Evolutionary conservation across 2,329 filamentous ascomycete species (phyloP).

Genomic region (Torrubiellomyces zombiae): DNA sequence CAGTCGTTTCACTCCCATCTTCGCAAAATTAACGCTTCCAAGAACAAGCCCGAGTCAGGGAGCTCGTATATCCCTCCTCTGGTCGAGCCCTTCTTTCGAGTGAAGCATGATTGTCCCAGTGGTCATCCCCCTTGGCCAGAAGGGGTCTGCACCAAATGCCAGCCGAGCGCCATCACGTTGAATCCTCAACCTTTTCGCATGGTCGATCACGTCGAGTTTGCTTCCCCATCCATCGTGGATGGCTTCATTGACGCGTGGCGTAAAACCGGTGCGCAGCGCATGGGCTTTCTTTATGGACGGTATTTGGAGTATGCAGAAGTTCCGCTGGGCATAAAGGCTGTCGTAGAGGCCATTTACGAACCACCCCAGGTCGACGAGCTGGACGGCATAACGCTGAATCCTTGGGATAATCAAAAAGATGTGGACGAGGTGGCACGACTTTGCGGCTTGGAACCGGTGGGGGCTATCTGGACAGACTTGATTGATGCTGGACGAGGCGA

Average conservation of each 20-base stretch:
- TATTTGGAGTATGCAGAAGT: constrained; percentile 87
- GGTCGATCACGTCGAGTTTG: constrained; percentile 97
- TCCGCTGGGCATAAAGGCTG: constrained; percentile 82
- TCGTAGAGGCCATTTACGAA: constrained; percentile 95
- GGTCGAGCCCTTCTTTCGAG: constrained; percentile 81
- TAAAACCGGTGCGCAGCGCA: constrained; percentile 62
- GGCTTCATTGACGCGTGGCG: constrained; percentile 88
- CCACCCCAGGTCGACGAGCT: constrained; percentile 78
- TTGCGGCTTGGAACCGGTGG: constrained; percentile 77
- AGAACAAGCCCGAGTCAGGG: constrained; percentile 87
- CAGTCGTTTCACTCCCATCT: constrained; percentile 90
- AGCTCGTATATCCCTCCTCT: constrained; percentile 93
- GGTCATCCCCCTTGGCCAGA: constrained; percentile 90
- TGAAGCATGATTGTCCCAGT: constrained; percentile 75
- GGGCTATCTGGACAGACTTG: constrained; percentile 89
- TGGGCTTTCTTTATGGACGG: constrained; percentile 82
- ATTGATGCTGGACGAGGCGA: constrained; percentile 66
- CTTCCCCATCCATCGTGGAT: constrained; percentile 69
- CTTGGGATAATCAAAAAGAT: constrained; percentile 73
- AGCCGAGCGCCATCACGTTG: constrained; percentile 89
- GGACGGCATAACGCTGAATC: constrained; percentile 70
- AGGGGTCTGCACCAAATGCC: constrained; percentile 95
- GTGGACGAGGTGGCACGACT: constrained; percentile 64
- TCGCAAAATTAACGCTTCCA: constrained; percentile 86
- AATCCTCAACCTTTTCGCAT: constrained; percentile 89